Base-by-base conservation (phyloP, 2,329 filamentous ascomycete species). In the Ciborinia camelliae region DNA sequence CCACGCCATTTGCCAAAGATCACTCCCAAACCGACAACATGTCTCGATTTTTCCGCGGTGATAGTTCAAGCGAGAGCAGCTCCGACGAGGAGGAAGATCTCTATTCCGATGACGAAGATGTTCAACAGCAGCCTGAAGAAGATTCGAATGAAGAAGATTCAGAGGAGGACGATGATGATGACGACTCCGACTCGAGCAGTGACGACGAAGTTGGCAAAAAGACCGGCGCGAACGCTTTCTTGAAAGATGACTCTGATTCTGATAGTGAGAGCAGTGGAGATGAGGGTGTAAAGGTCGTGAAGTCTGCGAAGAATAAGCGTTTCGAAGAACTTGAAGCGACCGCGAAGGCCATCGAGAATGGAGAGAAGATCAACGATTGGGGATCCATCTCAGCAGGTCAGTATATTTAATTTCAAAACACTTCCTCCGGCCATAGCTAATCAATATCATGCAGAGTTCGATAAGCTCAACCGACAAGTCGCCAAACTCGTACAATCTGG, bases 301-400 rank as follows among this genome's bases (percentile, higher is more conserved):
- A 96, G 85, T 97, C 92, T 79, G 93, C 94, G 75, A 98, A 98
- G 81, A 92, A 98, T 82, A 99, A 99, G 86, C 87, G 95, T 68
- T 84, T 92, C 71, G 94, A 97, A 75, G 96, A 98, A 79, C 84
- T 99, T 67, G 94, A 99, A 78, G 85, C 86, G 66, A 96, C 89
- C 51, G 90, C 98, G 75, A 90, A 90, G 78, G 81, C 90, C 75
- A 98, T 99, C 75, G 93, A 98, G 77, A 99, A 99, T 81, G 93
- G 91, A 68, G 85, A 95, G 79, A 98, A 96, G 84, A 99, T 98
- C 76, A 92, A 91, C 75, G 95, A 99, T 80, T 99, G 95, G 95
- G 90, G 90, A 71, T 88, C 94, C 69, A 96, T 98, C 72, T 91
- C 92, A 68, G 85, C 86, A 75, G 92, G 93, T 96, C 85, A 74